Base-by-base conservation (phyloP, 2,329 filamentous ascomycete species). In the Neonectria hederae region DNA sequence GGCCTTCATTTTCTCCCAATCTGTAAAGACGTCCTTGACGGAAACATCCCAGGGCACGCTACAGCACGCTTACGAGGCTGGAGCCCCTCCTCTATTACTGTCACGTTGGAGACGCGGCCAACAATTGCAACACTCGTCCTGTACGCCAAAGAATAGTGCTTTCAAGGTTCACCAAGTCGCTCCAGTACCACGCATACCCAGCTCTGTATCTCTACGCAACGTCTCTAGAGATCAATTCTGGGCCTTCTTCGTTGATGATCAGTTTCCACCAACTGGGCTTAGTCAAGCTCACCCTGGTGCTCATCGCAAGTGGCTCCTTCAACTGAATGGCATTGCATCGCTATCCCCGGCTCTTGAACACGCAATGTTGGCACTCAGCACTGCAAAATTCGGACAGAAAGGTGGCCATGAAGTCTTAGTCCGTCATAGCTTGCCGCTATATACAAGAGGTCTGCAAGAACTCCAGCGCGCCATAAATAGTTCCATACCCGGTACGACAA, bases 281-380 rank as follows among this genome's bases (percentile, higher is more conserved):
- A 32, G 19, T 10, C 52, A 46, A 19, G 28, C 45, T 5, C 46
- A 45, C 21, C 21, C 42, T 7, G 49, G 53, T 13, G 42, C 30
- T 6, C 62, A 65, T 28, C 58, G 48, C 46, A 65, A 57, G 13
- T 65, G 62, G 62, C 43, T 60, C 19, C 28, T 65, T 35, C 43
- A 48, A 11, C 52, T 65, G 6, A 21, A 35, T 10, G 40, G 22
- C 21, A 21, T 61, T 6, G 21, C 40, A 11, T 48, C 52, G 8
- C 38, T 65, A 4, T 51, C 56, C 1, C 43, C 52, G 7, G 62
- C 57, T 14, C 56, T 65, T 3, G 62, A 65, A 22, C 19, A 57
- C 48, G 45, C 62, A 13, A 35, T 65, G 5, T 26, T 65, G 57
- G 62, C 62, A 7, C 38, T 61, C 17, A 28, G 57, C n/a, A 60